Conservation (phyloP, 2,329 filamentous ascomycete species). For the Trichoderma koningiopsis region DNA sequence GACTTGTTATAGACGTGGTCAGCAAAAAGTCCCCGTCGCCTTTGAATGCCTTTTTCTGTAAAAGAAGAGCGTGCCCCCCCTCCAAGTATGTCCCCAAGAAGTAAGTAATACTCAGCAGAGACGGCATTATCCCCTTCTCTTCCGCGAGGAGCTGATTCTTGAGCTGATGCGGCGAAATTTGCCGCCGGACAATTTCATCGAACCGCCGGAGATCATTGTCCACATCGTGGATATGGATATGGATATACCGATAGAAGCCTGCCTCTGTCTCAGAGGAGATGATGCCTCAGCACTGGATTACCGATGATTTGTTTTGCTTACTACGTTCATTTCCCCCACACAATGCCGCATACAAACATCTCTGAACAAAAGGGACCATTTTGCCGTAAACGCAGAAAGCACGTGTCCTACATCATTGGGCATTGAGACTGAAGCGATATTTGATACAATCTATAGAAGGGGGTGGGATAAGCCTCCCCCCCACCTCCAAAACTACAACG, state of each 20-base stretch:
- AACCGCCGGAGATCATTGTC: neutral
- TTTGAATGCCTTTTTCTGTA: neutral
- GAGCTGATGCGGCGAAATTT: neutral
- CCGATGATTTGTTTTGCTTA: conserved; percentile 5
- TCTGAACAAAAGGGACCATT: neutral
- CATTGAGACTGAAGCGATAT: neutral
- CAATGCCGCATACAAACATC: neutral
- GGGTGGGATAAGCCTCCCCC: conserved; percentile 1
- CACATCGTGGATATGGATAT: neutral
- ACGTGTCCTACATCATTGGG: conserved; percentile 16
- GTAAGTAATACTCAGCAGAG: neutral
- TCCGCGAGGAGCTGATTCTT: neutral
- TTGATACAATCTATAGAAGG: neutral
- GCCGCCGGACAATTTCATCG: conserved; percentile 6
- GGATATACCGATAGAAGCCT: neutral
- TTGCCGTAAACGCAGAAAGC: neutral
- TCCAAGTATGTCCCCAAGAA: neutral
- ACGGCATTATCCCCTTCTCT: neutral
- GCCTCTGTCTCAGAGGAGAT: neutral
- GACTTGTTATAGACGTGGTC: conserved; percentile 5
- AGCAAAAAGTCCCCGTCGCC: neutral
- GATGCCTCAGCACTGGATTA: neutral
- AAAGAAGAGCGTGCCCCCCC: neutral
- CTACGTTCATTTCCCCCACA: neutral
- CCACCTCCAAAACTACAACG: neutral